Evolutionary conservation across 2,329 filamentous ascomycete genomes (phyloP), one percentile per base, ranked within the genome.

Genomic region (Trichoderma sp.): DNA sequence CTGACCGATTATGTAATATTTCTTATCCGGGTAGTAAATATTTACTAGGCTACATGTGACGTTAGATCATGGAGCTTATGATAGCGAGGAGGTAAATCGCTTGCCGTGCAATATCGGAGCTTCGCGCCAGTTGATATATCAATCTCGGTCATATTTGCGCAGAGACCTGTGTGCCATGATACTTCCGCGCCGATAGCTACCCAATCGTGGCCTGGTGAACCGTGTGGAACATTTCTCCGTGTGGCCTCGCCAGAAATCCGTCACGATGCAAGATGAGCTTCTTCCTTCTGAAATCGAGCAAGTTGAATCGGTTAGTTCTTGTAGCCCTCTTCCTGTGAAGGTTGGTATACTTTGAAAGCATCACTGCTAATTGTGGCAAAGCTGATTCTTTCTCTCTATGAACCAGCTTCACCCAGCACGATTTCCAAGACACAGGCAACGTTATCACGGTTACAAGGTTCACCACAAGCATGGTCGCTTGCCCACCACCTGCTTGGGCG

Each of bases 401-500:
- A 85, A 71, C 86, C 86, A 36, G 86, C 85, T 39, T 71, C 83
- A 0, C 84, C 86, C 53, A 81, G 84, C 39, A 80, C 80, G 23
- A 85, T 89, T 66, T 79, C 84, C 12, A 81, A 80, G 23, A 86
- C 86, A 62, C 93, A 98, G 79, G 90, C 92, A 71, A 89, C 91
- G 15, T 85, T 99, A 15, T 93, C 96, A 73, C 85, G 86, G 30
- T 84, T 98, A 20, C 96, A 98, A 79, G 90, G 90, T 75, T 93
- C 93, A 3, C 85, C 91, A 2, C 87, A 93, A 77, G 95, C 94
- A 69, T 99, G 96, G 96, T 87, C 92, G 70, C 86, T 98, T 59
- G 94, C 94, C 23, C 91, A 95, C 77, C 88, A 89, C 66, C 85
- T 98, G 15, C 84, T 98, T 12, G 84, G 84, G 65, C 90, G 89